Conservation (phyloP, 768 basidiomycete genomes). For the Kwoniella sp. region DNA sequence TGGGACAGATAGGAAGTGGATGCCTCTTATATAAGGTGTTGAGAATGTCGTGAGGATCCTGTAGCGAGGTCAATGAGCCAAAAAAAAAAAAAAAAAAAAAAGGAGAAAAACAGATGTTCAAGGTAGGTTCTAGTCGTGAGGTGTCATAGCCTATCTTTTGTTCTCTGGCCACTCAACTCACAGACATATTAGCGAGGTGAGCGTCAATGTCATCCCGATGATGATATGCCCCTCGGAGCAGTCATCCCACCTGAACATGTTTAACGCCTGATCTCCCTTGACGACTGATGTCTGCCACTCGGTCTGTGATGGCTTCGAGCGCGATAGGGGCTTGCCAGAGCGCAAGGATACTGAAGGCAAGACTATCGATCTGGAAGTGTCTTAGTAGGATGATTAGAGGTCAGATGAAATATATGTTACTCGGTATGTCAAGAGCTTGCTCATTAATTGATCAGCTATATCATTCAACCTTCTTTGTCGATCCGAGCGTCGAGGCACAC, state of each 20-base stretch:
- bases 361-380: too few species aligned
- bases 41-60: constrained; percentile 48
- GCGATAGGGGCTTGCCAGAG: too few species aligned
- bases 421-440: too few species aligned
- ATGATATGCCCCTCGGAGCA: constrained; percentile 35
- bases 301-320: too few species aligned
- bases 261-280: too few species aligned
- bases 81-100: too few species aligned
- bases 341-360: too few species aligned
- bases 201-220: constrained; percentile 29
- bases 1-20: constrained; percentile 41
- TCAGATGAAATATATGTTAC: background rate
- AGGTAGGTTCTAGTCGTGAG: background rate
- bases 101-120: too few species aligned
- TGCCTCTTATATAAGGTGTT: constrained; percentile 44
- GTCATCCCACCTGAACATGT: constrained; percentile 25
- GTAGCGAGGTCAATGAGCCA: background rate
- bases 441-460: background rate
- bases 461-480: background rate
- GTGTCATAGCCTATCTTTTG: too few species aligned
- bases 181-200: constrained; percentile 12
- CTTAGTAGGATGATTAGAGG: too few species aligned
- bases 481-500: too few species aligned
- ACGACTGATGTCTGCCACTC: too few species aligned
- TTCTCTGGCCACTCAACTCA: background rate